Evolutionary conservation across 208 protist genomes (phyloP).

Genomic region (Trypanosoma caninum): DNA sequence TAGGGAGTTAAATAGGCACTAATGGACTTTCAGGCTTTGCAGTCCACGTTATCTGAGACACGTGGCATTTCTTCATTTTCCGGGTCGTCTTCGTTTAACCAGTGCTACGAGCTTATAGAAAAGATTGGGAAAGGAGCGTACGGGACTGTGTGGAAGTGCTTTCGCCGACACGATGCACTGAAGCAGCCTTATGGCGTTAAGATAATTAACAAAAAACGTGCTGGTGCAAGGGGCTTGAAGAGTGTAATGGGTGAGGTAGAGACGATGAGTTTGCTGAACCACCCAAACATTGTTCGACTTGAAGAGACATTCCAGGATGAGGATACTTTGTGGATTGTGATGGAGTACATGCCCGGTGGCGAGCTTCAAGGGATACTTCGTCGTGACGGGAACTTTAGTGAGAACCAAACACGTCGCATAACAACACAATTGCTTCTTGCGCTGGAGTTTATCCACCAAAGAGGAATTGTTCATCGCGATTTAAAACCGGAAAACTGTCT

Average conservation of each 20-base stretch:
- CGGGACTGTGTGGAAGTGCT: conserved; percentile 75
- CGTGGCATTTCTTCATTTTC: conserved; percentile 11
- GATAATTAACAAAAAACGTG: conserved; percentile 73
- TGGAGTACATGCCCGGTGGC: conserved; percentile 87
- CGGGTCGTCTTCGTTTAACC: conserved; percentile 29
- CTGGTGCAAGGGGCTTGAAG: conserved; percentile 56
- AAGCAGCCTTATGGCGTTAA: conserved; percentile 68
- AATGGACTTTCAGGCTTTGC: conserved; percentile 81
- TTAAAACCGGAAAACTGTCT: conserved; percentile 92
- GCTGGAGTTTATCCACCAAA: conserved; percentile 89
- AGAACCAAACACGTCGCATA: conserved; percentile 52
- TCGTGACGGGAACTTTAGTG: conserved; percentile 33
- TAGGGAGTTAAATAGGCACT: too few relatives aligned
- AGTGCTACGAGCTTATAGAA: conserved; percentile 53
- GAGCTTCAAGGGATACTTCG: conserved; percentile 61
- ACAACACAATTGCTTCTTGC: conserved; percentile 80
- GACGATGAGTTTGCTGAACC: conserved; percentile 87
- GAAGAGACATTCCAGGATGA: conserved; percentile 86
- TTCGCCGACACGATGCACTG: conserved; percentile 30
- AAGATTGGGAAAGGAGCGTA: conserved; percentile 84
- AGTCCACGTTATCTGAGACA: conserved; percentile 44
- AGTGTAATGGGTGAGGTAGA: conserved; percentile 87
- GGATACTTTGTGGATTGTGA: conserved; percentile 82
- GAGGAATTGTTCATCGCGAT: conserved; percentile 89
- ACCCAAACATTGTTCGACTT: conserved; percentile 89